A percentile compares a stretch with the other conserved stretches of the same genome.
phyloP scores from a whole-genome alignment of 306 rosid species.

The Lotus japonicus region DNA sequence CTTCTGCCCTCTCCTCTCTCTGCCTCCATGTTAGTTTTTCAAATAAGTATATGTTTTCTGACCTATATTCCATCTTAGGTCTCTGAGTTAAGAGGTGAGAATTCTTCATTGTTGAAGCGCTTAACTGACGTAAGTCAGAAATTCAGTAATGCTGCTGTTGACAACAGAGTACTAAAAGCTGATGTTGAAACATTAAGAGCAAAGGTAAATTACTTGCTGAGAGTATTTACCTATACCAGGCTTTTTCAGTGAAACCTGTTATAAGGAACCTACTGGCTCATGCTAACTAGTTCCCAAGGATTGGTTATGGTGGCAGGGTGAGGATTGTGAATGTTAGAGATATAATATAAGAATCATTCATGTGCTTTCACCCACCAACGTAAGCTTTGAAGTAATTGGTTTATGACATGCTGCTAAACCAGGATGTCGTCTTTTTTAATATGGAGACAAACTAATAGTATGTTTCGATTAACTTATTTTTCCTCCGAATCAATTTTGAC shows the following conservation, averaged over 20 bases:
- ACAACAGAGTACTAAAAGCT: constrained; percentile 86
- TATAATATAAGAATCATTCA: no score
- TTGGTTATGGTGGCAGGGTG: no score
- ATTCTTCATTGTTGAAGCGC: constrained; percentile 73
- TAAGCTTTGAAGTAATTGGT: no score
- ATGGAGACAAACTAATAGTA: no score
- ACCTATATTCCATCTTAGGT: constrained; percentile 44
- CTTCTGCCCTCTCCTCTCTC: background rate
- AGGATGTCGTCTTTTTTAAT: no score
- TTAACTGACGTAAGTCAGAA: constrained; percentile 59
- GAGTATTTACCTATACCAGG: background rate
- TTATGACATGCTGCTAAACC: no score
- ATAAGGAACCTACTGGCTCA: background rate
- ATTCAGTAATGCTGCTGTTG: constrained; percentile 61
- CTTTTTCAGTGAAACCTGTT: background rate
- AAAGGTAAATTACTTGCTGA: constrained; percentile 44
- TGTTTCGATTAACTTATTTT: no score
- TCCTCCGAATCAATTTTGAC: no score
- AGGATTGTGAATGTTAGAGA: no score
- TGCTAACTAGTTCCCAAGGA: background rate
- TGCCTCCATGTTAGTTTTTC: background rate
- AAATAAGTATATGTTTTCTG: background rate
- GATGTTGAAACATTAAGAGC: constrained; percentile 91
- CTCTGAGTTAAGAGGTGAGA: constrained; percentile 73
- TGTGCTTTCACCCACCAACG: no score